Evolutionary conservation across 331 rosid species (phyloP), one percentile per base, ranked within the genome.

Genomic region (Prunus yedoensis): DNA sequence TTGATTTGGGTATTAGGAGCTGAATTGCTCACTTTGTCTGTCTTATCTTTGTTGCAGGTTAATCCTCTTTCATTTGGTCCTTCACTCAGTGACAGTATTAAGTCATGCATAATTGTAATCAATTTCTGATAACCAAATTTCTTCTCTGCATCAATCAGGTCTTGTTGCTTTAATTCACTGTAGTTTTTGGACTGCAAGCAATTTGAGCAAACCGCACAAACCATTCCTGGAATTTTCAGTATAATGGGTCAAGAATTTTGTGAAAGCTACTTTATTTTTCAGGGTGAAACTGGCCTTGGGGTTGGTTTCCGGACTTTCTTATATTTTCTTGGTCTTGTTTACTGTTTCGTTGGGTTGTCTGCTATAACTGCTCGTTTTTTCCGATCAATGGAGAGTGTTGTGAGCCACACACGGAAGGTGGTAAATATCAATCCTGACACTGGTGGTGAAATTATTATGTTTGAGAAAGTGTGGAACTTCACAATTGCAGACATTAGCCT

Each of bases 381-480:
- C 71, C 82, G 54, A 70, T 94, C 99, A 5, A 92, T 94, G 99
- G 99, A 94, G 81, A 89, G 83, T 79, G 95, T 94, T 70, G 99
- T 94, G 62, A 90, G 91, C 86, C 99, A 94, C 74, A 41, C 90
- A 2, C 83, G 81, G 87, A 74, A 83, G 71, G 92, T 94, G 28
- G 96, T 84, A 71, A 84, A 75, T 51, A 61, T 89, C 72, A 91
- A 94, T 81, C 96, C 93, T 79, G n/a, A 47, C 35, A 85, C 93
- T 69, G 78, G 82, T 58, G 77, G 66, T 53, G 79, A 92, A 74
- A 71, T 63, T 68, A 30, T 88, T 59, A 82, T 84, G 66, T 74
- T 83, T 65, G 97, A 89, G 78, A 94, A 89, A 70, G 97, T 94
- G 62, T 94, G 99, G 97, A 94, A 94, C 83, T 94, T 89, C 80